Conservation (phyloP, 2,329 filamentous ascomycete species). For the Aspergillus uvarum region DNA sequence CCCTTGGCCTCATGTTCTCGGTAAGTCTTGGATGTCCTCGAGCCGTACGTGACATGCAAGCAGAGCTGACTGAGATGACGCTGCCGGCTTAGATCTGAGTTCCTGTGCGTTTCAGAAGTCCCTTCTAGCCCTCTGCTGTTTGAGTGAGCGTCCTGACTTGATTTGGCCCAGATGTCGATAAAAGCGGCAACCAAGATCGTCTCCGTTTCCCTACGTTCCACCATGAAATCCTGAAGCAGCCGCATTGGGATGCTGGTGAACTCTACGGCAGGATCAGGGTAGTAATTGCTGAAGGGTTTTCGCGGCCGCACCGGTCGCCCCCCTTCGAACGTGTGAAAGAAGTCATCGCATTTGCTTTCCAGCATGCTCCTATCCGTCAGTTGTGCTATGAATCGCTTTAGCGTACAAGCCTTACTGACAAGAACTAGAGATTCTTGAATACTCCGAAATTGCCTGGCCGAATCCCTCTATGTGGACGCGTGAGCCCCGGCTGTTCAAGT, state of each 20-base stretch:
- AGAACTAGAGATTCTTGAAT: conserved; percentile 66
- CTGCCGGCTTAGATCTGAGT: conserved; percentile 32
- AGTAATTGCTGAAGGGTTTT: conserved; percentile 71
- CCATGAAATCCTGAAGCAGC: conserved; percentile 65
- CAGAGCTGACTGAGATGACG: conserved; percentile 2
- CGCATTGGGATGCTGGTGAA: conserved; percentile 70
- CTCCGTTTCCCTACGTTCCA: conserved; percentile 74
- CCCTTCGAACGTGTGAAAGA: conserved; percentile 70
- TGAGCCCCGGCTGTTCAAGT: conserved; percentile 41
- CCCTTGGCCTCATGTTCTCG: conserved; percentile 55
- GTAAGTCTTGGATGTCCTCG: conserved; percentile 35
- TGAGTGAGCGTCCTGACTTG: conserved; percentile 3
- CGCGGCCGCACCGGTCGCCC: conserved; percentile 45
- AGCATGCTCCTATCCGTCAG: conserved; percentile 76
- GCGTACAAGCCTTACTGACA: conserved; percentile 13
- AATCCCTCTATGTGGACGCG: conserved; percentile 68
- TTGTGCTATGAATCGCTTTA: conserved; percentile 7
- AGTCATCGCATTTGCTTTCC: conserved; percentile 76
- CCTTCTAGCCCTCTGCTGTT: conserved; percentile 41
- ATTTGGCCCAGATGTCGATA: conserved; percentile 44
- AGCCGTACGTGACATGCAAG: conserved; percentile 3
- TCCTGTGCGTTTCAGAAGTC: conserved; percentile 32
- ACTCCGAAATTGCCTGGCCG: conserved; percentile 75
- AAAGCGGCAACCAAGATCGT: conserved; percentile 58
- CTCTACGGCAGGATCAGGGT: conserved; percentile 73